These are phyloP conservation scores for Mucor saturninus DNA, from an alignment of 371 early-diverging fungal genomes.

Conservation along the genomic window DNA sequence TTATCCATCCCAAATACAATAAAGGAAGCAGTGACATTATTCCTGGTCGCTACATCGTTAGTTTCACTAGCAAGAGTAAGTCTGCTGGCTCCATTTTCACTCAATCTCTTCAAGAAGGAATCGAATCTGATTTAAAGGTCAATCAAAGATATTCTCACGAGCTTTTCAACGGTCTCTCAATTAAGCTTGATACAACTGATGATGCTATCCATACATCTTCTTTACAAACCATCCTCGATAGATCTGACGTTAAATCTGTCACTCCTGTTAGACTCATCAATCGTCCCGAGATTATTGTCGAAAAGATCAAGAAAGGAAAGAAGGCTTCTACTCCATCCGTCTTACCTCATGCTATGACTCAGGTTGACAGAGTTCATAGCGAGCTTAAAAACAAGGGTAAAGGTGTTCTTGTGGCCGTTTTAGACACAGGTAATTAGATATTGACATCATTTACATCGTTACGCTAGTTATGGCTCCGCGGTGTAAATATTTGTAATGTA, in stretches of 20 bases:
- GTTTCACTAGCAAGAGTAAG: slow-evolving; percentile 23
- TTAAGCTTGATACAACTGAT: slow-evolving; percentile 28
- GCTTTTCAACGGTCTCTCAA: slow-evolving; percentile 42
- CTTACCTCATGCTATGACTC: slow-evolving; percentile 46
- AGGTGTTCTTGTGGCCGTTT: slow-evolving; percentile 75
- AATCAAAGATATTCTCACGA: slow-evolving; percentile 33
- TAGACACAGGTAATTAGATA: slow-evolving; percentile 66
- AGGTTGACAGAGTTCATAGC: slow-evolving; percentile 47
- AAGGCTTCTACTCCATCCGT: slow-evolving; percentile 14
- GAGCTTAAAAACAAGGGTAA: slow-evolving; percentile 58
- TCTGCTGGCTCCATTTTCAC: slow-evolving; percentile 20
- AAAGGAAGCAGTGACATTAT: slow-evolving; percentile 12
- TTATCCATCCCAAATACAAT: slow-evolving; percentile 33
- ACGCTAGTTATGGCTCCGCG: background rate
- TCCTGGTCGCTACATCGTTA: slow-evolving; percentile 45
- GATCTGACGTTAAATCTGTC: slow-evolving; percentile 30
- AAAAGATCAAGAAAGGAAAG: slow-evolving; percentile 2
- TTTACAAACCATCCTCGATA: slow-evolving; percentile 27
- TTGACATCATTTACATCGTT: background rate
- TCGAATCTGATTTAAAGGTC: slow-evolving; percentile 31
- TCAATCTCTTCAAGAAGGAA: slow-evolving; percentile 29
- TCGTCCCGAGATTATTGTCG: slow-evolving; percentile 32
- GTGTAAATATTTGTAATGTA: background rate
- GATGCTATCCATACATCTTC: slow-evolving; percentile 20
- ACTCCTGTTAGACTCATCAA: slow-evolving; percentile 34